Percentiles rank a stretch among this genome's conserved stretches.
phyloP scores from a whole-genome alignment of 164 flowering plant species.

The Malania oleifera region DNA sequence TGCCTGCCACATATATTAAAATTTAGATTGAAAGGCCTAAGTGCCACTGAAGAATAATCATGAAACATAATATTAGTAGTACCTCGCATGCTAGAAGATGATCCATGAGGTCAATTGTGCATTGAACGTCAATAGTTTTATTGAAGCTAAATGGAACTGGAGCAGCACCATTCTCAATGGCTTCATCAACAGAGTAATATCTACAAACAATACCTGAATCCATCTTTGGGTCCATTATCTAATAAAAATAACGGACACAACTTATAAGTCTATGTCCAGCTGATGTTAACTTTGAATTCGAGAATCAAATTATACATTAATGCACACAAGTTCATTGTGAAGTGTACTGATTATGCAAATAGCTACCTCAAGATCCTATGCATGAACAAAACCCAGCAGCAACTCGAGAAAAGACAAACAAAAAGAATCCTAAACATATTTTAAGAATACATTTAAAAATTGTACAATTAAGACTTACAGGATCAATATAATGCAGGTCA shows the following conservation, averaged over 20 bases:
- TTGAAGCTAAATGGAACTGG: slow-evolving; percentile 79
- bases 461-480: too few species aligned
- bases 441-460: too few species aligned
- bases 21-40: slow-evolving; percentile 5
- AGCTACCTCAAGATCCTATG: too few species aligned
- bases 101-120: slow-evolving; percentile 84
- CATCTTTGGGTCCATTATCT: slow-evolving; percentile 99
- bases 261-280: slow-evolving; percentile 9
- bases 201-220: slow-evolving; percentile 83
- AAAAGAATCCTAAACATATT: too few species aligned
- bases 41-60: background rate
- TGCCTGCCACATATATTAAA: slow-evolving; percentile 49
- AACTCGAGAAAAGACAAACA: too few species aligned
- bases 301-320: background rate
- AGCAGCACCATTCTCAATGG: slow-evolving; percentile 90
- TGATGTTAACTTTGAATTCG: background rate
- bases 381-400: too few species aligned
- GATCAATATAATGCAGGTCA: too few species aligned
- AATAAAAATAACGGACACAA: slow-evolving; percentile 13
- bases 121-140: slow-evolving; percentile 60
- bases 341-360: too few species aligned
- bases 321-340: background rate
- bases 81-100: slow-evolving; percentile 97
- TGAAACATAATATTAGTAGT: slow-evolving; percentile 9
- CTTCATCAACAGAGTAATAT: slow-evolving; percentile 88